These are phyloP conservation scores for Aspergillus bertholletiae DNA, from an alignment of 495 filamentous ascomycete genomes.

Conservation along the genomic window DNA sequence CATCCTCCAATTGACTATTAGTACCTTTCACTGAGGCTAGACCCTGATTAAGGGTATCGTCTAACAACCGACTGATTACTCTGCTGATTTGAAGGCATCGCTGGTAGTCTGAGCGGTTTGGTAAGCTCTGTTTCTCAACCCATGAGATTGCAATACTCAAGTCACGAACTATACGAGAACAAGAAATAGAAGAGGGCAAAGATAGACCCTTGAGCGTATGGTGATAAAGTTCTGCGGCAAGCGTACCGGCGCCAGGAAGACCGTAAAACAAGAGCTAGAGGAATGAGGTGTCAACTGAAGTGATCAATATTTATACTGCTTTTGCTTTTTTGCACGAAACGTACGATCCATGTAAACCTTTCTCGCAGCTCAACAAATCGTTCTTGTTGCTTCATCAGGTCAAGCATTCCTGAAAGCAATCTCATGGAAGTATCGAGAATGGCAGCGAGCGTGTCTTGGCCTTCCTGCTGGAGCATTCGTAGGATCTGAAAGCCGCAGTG, in stretches of 20 bases:
- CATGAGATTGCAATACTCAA: constrained; percentile 5
- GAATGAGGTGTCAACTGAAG: background rate
- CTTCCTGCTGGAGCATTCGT: background rate
- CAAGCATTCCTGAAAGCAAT: background rate
- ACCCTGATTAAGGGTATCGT: background rate
- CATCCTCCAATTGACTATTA: background rate
- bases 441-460: background rate
- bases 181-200: background rate
- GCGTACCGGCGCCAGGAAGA: constrained; percentile 5
- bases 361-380: background rate
- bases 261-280: constrained; percentile 4
- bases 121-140: background rate
- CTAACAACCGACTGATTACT: constrained; percentile 1
- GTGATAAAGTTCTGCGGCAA: constrained; percentile 1
- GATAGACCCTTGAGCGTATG: background rate
- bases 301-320: background rate
- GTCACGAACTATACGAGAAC: background rate
- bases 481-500: constrained; percentile 3
- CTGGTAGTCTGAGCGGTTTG: background rate
- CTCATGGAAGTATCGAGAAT: constrained; percentile 1
- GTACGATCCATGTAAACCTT: background rate
- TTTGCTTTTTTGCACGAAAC: background rate
- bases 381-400: background rate
- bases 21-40: background rate
- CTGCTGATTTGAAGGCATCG: constrained; percentile 1